Conservation (phyloP, 1,284 basidiomycete species). For the Schizopora paradoxa region DNA sequence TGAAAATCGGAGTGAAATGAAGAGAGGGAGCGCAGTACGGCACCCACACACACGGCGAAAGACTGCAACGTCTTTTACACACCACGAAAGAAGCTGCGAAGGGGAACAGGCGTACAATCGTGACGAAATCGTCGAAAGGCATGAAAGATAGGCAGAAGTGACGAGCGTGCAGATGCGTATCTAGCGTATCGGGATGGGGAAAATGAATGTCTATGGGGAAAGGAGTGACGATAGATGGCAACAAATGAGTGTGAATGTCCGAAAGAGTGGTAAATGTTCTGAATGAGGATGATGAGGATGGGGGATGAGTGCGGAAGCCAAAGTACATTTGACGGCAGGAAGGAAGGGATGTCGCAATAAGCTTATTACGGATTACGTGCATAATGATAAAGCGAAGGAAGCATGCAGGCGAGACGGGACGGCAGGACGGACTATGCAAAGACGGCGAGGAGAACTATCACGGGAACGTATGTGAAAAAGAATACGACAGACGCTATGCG, state of each 20-base stretch:
- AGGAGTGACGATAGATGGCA: slow-evolving; percentile 3
- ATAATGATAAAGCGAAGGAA: background rate
- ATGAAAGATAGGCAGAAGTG: too few species aligned
- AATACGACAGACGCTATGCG: slow-evolving; percentile 63
- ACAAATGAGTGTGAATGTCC: background rate
- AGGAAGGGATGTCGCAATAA: background rate
- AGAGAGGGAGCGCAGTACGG: too few species aligned
- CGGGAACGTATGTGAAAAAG: slow-evolving; percentile 70
- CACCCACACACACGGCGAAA: too few species aligned
- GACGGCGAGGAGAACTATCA: slow-evolving; percentile 65
- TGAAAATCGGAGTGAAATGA: too few species aligned
- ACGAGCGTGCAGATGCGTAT: too few species aligned
- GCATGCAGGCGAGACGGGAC: background rate
- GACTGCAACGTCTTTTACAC: too few species aligned
- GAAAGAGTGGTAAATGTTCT: background rate
- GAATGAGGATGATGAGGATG: background rate
- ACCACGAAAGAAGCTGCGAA: too few species aligned
- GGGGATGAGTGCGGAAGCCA: background rate
- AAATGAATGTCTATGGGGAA: background rate
- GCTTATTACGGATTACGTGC: background rate
- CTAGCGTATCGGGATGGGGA: background rate
- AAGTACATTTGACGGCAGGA: background rate
- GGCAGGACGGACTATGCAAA: slow-evolving; percentile 32
- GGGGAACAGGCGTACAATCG: too few species aligned
- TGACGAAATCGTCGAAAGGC: too few species aligned